A percentile compares a stretch with the other conserved stretches of the same genome.
phyloP scores from a whole-genome alignment of 169 alveolate species.

The Plasmodium knowlesi region DNA sequence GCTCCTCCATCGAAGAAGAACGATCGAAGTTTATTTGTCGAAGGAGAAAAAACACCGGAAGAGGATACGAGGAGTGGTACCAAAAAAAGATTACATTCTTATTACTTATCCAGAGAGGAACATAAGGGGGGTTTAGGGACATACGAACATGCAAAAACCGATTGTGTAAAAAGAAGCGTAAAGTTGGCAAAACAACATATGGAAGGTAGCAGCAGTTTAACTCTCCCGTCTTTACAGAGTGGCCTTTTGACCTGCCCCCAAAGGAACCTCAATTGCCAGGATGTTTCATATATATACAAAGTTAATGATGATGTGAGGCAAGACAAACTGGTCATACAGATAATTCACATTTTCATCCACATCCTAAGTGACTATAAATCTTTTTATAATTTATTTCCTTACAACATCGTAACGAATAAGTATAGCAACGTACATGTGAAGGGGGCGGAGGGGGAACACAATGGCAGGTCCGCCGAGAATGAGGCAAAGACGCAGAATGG shows the following conservation, averaged over 20 bases:
- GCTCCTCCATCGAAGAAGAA: not conserved
- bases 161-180: not conserved
- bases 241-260: not conserved
- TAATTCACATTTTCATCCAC: conserved; percentile 80
- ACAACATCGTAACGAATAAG: conserved; percentile 80
- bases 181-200: not conserved
- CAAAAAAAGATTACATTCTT: not conserved
- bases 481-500: conserved; percentile 72
- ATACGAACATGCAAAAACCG: not conserved
- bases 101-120: not conserved
- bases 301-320: conserved; percentile 91
- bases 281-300: conserved; percentile 83
- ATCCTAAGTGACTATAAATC: conserved; percentile 84
- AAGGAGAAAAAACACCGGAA: not conserved
- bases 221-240: not conserved
- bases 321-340: conserved; percentile 87
- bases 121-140: not conserved
- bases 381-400: conserved; percentile 81
- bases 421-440: conserved; percentile 50
- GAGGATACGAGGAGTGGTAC: not conserved
- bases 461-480: conserved; percentile 2
- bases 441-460: conserved; percentile 24
- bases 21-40: not conserved
- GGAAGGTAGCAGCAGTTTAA: not conserved
- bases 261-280: not conserved